These are phyloP conservation scores for Mycena polygramma DNA, from an alignment of 768 basidiomycete genomes.

Conservation along the genomic window DNA sequence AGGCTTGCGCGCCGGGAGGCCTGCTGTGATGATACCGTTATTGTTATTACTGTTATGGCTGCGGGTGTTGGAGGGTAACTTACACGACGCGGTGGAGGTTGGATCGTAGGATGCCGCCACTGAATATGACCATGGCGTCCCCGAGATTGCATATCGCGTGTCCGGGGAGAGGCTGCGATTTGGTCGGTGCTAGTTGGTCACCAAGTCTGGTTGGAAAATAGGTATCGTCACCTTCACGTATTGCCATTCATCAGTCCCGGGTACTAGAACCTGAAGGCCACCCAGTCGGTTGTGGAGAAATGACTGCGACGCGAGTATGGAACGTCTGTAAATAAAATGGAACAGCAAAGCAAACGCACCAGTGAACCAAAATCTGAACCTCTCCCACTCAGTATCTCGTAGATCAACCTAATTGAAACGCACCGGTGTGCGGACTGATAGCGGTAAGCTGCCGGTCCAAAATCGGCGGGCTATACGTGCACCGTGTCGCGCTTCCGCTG, in stretches of 20 bases:
- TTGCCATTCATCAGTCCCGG: slow-evolving; percentile 53
- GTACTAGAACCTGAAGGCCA: slow-evolving; percentile 58
- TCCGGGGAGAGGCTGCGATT: slow-evolving; percentile 55
- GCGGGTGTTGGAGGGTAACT: slow-evolving; percentile 23
- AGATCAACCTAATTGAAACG: slow-evolving; percentile 48
- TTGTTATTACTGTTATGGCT: not conserved
- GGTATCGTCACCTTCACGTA: slow-evolving; percentile 53
- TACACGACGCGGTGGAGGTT: slow-evolving; percentile 59
- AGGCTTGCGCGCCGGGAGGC: slow-evolving; percentile 64
- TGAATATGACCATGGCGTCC: slow-evolving; percentile 59
- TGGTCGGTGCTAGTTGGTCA: slow-evolving; percentile 1
- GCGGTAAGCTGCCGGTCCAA: slow-evolving; percentile 53
- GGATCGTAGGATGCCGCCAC: slow-evolving; percentile 59
- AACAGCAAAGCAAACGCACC: slow-evolving; percentile 6
- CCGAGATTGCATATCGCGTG: slow-evolving; percentile 62
- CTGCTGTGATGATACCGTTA: too few relatives aligned
- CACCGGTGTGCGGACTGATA: slow-evolving; percentile 66
- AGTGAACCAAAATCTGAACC: slow-evolving; percentile 47
- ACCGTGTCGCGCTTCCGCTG: slow-evolving; percentile 59
- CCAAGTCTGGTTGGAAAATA: slow-evolving; percentile 1
- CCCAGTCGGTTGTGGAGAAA: slow-evolving; percentile 59
- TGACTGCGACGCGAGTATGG: slow-evolving; percentile 40
- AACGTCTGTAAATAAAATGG: slow-evolving; percentile 8
- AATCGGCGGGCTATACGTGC: slow-evolving; percentile 54
- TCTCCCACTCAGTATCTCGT: not conserved